phyloP scores from a whole-genome alignment of 225 moss, liverwort and hornwort species.

The Polytrichum formosum region DNA sequence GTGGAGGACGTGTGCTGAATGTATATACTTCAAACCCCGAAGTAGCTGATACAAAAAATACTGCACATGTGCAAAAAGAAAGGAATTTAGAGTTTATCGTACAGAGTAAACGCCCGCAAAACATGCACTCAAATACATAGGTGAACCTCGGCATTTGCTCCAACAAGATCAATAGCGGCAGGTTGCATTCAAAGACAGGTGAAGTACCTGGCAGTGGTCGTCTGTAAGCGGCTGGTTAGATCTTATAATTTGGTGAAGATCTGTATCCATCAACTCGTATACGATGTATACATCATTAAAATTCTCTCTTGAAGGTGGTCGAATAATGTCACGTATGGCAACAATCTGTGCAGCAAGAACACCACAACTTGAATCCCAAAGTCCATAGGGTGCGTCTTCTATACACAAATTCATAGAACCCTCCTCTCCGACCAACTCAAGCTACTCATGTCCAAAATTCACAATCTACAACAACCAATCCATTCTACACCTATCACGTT shows the following conservation, averaged over 20 bases:
- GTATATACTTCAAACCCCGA: constrained; percentile 64
- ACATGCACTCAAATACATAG: no score
- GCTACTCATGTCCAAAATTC: no score
- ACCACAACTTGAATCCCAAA: no score
- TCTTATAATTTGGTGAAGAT: constrained; percentile 65
- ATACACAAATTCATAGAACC: no score
- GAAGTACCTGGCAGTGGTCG: constrained; percentile 59
- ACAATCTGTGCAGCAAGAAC: constrained; percentile 19
- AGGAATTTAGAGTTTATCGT: no score
- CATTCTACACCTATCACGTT: no score
- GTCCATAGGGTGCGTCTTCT: no score
- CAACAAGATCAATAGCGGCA: constrained; percentile 48
- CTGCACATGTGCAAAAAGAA: constrained; percentile 16
- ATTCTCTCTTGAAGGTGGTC: constrained; percentile 53
- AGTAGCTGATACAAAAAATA: constrained; percentile 66
- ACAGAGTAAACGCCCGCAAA: no score
- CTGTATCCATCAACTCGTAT: constrained; percentile 68
- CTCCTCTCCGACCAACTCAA: no score
- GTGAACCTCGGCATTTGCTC: constrained; percentile 48
- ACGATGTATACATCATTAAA: constrained; percentile 67
- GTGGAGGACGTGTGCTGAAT: constrained; percentile 59
- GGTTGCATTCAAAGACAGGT: constrained; percentile 27
- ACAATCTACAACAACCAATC: no score
- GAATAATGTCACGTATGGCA: constrained; percentile 59
- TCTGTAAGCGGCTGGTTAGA: constrained; percentile 63